These are phyloP conservation scores for Cryptococcus sp. DNA, from an alignment of 1,284 basidiomycete genomes.

Conservation along the genomic window DNA sequence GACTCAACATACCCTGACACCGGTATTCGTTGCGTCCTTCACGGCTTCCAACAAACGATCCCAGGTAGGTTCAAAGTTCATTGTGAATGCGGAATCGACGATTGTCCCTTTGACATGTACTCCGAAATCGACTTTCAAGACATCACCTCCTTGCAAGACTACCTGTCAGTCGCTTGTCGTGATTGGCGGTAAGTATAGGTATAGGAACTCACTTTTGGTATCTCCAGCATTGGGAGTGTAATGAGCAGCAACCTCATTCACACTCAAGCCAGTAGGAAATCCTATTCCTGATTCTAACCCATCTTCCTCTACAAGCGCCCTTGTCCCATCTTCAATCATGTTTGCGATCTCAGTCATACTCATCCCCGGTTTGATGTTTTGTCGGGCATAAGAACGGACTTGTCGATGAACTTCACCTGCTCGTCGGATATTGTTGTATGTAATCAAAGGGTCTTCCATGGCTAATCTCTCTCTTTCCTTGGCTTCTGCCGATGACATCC, in stretches of 20 bases:
- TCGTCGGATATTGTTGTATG: conserved; percentile 82
- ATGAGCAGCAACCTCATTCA: conserved; percentile 95
- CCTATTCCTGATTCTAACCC: conserved; percentile 77
- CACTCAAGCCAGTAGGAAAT: conserved; percentile 92
- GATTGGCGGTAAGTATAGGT: no score
- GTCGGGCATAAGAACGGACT: conserved; percentile 75
- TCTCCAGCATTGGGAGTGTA: conserved; percentile 96
- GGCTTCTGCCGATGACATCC: conserved; percentile 87
- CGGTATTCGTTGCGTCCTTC: conserved; percentile 88
- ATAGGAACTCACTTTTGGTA: conserved; percentile 60
- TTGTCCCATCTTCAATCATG: conserved; percentile 84
- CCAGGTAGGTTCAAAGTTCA: conserved; percentile 84
- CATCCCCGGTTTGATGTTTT: conserved; percentile 88
- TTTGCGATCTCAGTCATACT: conserved; percentile 91
- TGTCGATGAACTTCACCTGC: conserved; percentile 96
- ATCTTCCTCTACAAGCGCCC: conserved; percentile 85
- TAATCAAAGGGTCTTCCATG: conserved; percentile 72
- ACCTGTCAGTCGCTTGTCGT: conserved; percentile 1
- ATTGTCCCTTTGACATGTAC: conserved; percentile 96
- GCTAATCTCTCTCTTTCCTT: conserved; percentile 72
- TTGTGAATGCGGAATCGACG: conserved; percentile 90
- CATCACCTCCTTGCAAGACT: conserved; percentile 80
- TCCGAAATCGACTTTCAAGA: conserved; percentile 96
- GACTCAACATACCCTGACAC: conserved; percentile 60
- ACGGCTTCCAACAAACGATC: conserved; percentile 87